Base-by-base conservation (phyloP, 202 grass and related monocot species). In the Sporobolus alterniflorus region DNA sequence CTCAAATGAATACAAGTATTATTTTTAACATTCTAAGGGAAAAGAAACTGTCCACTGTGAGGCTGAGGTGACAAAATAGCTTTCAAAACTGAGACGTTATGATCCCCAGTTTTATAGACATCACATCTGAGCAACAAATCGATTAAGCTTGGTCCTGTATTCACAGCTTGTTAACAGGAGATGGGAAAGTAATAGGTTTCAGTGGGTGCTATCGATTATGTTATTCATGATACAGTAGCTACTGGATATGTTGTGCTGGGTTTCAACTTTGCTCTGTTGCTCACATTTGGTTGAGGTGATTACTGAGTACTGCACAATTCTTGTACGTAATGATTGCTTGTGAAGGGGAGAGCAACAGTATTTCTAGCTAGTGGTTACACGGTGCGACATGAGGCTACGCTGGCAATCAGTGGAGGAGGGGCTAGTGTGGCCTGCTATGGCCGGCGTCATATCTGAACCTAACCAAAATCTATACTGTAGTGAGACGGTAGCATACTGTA, bases 11-110 rank as follows among this genome's bases (percentile, higher is more conserved):
- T n/a, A n/a, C n/a, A n/a, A n/a, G n/a, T n/a, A n/a, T n/a, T n/a
- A n/a, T n/a, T n/a, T n/a, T n/a, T n/a, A n/a, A 0, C 41, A 42
- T 44, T 13, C 17, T 42, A 84, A 67, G 54, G 43, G 63, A 49
- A 70, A 32, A 75, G 73, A 71, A 56, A 78, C 4, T 48, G 29
- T 73, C n/a, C 56, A 59, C 48, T 57, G 40, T 64, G 33, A 84
- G 69, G 11, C 42, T 79, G 4, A 10, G 32, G 25, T 28, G 14
- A 51, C 60, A 41, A 74, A 68, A 52, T 60, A 78, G 26, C 33
- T 80, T 54, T 11, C 44, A 55, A 64, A 60, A 88, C 32, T 75
- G 61, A 51, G 41, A 64, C 30, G 16, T 66, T 44, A 30, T 64
- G 22, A 26, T 64, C 43, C 5, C 55, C 43, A 71, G 16, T 15